Base-by-base conservation (phyloP, 1,284 basidiomycete species). In the Salmacisia buchloeana region DNA sequence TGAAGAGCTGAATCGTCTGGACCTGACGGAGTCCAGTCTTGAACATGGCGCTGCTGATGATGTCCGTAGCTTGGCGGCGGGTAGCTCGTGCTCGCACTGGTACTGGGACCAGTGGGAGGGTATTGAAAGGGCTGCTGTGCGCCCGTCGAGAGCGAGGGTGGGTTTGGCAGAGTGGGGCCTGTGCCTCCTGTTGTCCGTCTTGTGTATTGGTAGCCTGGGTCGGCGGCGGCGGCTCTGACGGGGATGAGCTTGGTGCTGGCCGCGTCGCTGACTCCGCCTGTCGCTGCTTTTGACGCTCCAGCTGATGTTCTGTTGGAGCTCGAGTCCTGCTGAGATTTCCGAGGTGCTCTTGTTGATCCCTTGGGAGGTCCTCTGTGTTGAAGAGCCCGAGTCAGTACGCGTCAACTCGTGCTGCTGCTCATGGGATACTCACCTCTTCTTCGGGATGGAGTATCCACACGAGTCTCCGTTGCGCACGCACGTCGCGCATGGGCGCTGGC, bases 381-480 rank as follows among this genome's bases (percentile, higher is more conserved):
- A 6, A 43, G 6, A n/a, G 41, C 7, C 12, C 6, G 10, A n/a
- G 15, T 7, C 29, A 52, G 29, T n/a, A n/a, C n/a, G n/a, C n/a
- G n/a, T n/a, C n/a, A n/a, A n/a, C n/a, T n/a, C n/a, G n/a, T n/a
- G n/a, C n/a, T n/a, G n/a, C n/a, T n/a, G n/a, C n/a, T 6, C 57
- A 27, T 18, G 36, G 35, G 10, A 36, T 49, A 38, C 58, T 31
- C 35, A 46, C 56, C 69, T 35, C 63, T 74, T 74, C 62, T 72
- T 74, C 27, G 71, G 69, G 29, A 68, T 64, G 5, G 69, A 71
- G 43, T 74, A 74, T 38, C 67, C 69, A 66, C 72, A 74, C 39
- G 59, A 31, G 29, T 74, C 72, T n/a, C 69, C 66, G 39, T 63
- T 68, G 25, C 63, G 62, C 39, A 66, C 27, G 59, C 72, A 74